phyloP scores from a whole-genome alignment of 768 basidiomycete genomes.

The Naganishia randhawae region DNA sequence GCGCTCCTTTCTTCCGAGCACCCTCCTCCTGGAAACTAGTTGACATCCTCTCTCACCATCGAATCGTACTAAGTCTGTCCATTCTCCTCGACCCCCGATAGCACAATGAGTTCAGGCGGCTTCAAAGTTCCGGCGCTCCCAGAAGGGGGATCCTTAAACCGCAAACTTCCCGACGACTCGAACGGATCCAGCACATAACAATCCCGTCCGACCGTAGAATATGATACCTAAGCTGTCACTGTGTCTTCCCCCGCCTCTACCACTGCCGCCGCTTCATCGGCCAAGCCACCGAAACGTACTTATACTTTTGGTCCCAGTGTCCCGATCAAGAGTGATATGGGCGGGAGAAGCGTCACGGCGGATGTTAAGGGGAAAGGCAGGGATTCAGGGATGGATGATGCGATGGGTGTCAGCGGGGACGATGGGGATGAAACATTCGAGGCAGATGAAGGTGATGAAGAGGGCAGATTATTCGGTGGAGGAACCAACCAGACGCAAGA shows the following conservation, averaged over 20 bases:
- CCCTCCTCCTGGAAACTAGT: background rate
- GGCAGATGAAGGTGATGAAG: conserved; percentile 46
- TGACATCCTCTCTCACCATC: background rate
- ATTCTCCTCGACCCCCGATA: background rate
- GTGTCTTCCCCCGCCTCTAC: background rate
- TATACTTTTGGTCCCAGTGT: conserved; percentile 16
- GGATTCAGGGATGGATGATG: conserved; percentile 56
- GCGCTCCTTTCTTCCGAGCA: background rate
- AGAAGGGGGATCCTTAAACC: background rate
- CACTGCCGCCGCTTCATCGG: background rate
- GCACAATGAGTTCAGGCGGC: conserved; percentile 14
- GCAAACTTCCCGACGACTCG: conserved; percentile 8
- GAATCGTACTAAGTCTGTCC: background rate
- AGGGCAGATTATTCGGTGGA: conserved; percentile 84
- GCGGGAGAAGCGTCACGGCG: background rate
- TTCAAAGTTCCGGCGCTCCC: conserved; percentile 16
- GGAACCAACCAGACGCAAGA: conserved; percentile 90
- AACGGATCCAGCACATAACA: conserved; percentile 14
- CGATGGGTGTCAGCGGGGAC: conserved; percentile 53
- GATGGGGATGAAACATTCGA: too few relatives aligned
- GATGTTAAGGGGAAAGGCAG: conserved; percentile 36
- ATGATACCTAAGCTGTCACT: too few relatives aligned
- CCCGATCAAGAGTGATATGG: conserved; percentile 10
- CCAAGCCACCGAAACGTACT: background rate
- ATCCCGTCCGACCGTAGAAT: conserved; percentile 13